These are phyloP conservation scores for Cladosporium sp. DNA, from an alignment of 2,329 filamentous ascomycete genomes.

Conservation along the genomic window DNA sequence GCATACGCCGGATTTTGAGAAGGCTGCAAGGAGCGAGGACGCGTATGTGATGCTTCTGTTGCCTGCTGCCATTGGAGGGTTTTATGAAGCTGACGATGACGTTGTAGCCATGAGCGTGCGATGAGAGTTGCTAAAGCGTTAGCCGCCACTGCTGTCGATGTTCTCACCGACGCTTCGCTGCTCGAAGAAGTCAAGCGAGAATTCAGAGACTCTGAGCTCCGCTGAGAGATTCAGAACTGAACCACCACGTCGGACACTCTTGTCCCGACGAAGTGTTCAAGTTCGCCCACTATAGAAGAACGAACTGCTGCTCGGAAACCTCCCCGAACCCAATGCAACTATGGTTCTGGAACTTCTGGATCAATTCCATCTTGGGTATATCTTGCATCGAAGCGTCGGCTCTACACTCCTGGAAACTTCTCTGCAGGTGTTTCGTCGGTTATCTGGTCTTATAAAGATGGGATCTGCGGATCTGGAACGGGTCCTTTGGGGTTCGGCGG, in stretches of 20 bases:
- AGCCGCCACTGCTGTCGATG: slow-evolving; percentile 42
- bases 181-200: slow-evolving; percentile 34
- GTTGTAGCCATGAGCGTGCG: slow-evolving; percentile 22
- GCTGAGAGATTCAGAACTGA: not conserved
- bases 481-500: not conserved
- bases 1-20: slow-evolving; percentile 46
- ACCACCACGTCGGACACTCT: not conserved
- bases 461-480: slow-evolving; percentile 1
- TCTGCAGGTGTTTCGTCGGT: slow-evolving; percentile 1
- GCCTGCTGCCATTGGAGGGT: not conserved
- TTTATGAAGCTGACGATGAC: not conserved
- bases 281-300: not conserved
- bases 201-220: slow-evolving; percentile 24
- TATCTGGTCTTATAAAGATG: not conserved
- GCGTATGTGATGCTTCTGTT: slow-evolving; percentile 38
- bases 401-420: not conserved
- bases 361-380: not conserved
- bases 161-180: slow-evolving; percentile 33
- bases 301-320: not conserved
- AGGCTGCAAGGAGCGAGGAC: slow-evolving; percentile 40
- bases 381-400: slow-evolving; percentile 8
- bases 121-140: slow-evolving; percentile 37
- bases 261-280: not conserved
- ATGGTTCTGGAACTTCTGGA: slow-evolving; percentile 2
- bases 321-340: not conserved